Conservation (phyloP, 139 green algal species). For the Pedinophyceae sp. region DNA sequence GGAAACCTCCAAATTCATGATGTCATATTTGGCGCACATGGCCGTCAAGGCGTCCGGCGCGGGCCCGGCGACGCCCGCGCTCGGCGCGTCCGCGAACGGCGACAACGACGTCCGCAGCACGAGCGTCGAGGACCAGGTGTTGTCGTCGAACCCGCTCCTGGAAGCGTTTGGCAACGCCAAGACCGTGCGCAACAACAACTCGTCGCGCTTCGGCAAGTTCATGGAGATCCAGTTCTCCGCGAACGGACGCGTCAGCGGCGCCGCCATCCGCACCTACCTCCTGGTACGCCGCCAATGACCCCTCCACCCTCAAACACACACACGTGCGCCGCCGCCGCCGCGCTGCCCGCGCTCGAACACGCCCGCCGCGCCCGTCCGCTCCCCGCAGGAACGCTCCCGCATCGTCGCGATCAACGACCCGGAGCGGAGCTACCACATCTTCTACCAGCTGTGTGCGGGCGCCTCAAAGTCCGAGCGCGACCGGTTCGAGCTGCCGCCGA, state of each 20-base stretch:
- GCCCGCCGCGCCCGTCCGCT: no score
- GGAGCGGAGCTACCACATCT: conserved; percentile 96
- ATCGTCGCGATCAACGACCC: conserved; percentile 84
- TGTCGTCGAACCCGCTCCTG: conserved; percentile 94
- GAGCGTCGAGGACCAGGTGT: conserved; percentile 34
- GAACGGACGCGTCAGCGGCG: conserved; percentile 60
- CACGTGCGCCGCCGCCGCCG: neutral
- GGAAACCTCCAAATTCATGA: conserved; percentile 98
- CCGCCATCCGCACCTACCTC: conserved; percentile 89
- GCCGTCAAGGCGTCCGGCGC: neutral
- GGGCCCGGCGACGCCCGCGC: neutral
- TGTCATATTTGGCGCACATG: conserved; percentile 31
- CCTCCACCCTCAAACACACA: conserved; percentile 5
- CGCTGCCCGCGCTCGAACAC: conserved; percentile 3
- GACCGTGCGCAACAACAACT: conserved; percentile 97
- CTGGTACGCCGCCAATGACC: conserved; percentile 24
- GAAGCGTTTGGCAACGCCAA: conserved; percentile 99
- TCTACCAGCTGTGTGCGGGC: conserved; percentile 96
- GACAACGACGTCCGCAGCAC: neutral
- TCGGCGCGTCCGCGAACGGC: neutral
- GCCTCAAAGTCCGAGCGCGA: conserved; percentile 45
- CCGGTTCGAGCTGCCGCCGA: conserved; percentile 36
- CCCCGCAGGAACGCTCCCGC: conserved; percentile 85
- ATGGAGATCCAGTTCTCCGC: conserved; percentile 95
- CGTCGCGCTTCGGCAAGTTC: conserved; percentile 96